Percentiles rank a stretch among this genome's conserved stretches.
Conservation (phyloP, 2,329 filamentous ascomycete genomes). For the Trichophaea hybrida region DNA sequence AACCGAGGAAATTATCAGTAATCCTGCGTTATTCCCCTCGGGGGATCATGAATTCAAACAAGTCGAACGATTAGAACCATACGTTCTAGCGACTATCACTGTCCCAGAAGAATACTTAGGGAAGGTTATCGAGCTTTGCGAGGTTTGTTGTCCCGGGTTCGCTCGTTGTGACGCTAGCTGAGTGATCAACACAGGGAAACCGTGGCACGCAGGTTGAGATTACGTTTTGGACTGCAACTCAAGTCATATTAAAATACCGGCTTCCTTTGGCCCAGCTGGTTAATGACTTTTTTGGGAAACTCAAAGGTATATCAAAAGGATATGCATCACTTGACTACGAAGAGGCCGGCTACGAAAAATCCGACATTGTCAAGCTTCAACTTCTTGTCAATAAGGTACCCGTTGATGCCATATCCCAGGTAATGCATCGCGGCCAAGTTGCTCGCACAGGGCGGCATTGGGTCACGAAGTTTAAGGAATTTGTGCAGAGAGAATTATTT, state of each 20-base stretch:
- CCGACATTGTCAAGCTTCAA: slow-evolving; percentile 75
- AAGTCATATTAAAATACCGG: slow-evolving; percentile 89
- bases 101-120: slow-evolving; percentile 89
- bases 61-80: slow-evolving; percentile 53
- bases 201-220: slow-evolving; percentile 76
- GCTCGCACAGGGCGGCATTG: slow-evolving; percentile 69
- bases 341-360: slow-evolving; percentile 72
- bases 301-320: slow-evolving; percentile 86
- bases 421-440: slow-evolving; percentile 70
- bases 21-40: slow-evolving; percentile 78
- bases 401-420: slow-evolving; percentile 85
- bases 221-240: slow-evolving; percentile 78
- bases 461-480: slow-evolving; percentile 93
- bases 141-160: slow-evolving; percentile 31
- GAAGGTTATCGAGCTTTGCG: slow-evolving; percentile 87
- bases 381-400: slow-evolving; percentile 84
- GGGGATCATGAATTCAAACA: slow-evolving; percentile 42
- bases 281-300: slow-evolving; percentile 91
- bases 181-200: slow-evolving; percentile 37
- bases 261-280: slow-evolving; percentile 80
- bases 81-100: slow-evolving; percentile 70
- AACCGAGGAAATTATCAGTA: slow-evolving; percentile 64
- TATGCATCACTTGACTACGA: slow-evolving; percentile 96
- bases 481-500: slow-evolving; percentile 93
- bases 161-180: neutral